phyloP scores from a whole-genome alignment of 108 stramenopile genomes.

The Chaetoceros muelleri region DNA sequence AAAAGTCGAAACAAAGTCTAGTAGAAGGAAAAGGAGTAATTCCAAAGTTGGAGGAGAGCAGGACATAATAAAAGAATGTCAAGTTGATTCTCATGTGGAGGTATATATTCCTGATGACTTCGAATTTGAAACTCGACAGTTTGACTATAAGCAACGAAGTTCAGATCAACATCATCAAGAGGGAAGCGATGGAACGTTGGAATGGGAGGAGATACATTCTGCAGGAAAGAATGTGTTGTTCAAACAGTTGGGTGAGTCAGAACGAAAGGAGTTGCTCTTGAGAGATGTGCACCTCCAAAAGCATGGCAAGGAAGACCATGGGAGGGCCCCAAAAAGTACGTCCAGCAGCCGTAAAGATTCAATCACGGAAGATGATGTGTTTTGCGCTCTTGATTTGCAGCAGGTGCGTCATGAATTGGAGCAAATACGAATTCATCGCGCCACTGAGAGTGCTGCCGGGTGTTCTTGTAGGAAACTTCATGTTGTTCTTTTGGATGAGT shows the following conservation, averaged over 20 bases:
- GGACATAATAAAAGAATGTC: background rate
- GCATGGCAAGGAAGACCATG: conserved; percentile 5
- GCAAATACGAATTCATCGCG: conserved; percentile 48
- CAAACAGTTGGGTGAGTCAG: background rate
- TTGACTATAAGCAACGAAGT: background rate
- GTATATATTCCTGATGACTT: background rate
- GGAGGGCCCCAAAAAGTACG: background rate
- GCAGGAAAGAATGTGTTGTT: conserved; percentile 1
- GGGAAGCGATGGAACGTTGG: background rate
- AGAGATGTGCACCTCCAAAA: conserved; percentile 6
- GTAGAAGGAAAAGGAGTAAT: conserved; percentile 25
- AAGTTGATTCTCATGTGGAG: background rate
- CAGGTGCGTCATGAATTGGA: conserved; percentile 72
- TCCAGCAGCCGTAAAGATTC: background rate
- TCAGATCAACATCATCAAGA: background rate
- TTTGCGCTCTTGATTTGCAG: conserved; percentile 31
- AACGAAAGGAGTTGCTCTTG: conserved; percentile 8
- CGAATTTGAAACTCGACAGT: background rate
- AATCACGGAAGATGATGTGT: conserved; percentile 11
- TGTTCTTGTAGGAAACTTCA: conserved; percentile 73
- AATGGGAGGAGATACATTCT: background rate
- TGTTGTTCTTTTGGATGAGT: conserved; percentile 36
- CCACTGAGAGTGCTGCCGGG: conserved; percentile 40
- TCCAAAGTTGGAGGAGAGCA: conserved; percentile 2
- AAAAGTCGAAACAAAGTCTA: conserved; percentile 16